These are phyloP conservation scores for Colletotrichum lentis DNA, from an alignment of 2,329 filamentous ascomycete species.

Conservation along the genomic window DNA sequence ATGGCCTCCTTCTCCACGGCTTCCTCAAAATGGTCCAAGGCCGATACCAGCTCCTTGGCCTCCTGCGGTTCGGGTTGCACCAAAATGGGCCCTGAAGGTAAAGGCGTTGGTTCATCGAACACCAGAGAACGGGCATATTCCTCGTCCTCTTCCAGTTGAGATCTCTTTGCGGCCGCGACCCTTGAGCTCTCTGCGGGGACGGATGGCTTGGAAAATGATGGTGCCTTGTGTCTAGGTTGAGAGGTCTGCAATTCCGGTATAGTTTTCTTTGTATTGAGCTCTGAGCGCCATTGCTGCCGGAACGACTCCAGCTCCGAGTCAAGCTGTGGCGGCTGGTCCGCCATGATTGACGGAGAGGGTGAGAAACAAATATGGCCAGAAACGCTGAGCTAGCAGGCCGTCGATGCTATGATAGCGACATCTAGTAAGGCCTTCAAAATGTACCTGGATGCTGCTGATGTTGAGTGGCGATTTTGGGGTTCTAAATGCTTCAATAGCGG, in stretches of 20 bases:
- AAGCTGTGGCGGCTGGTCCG: constrained; percentile 47
- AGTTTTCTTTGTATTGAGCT: constrained; percentile 64
- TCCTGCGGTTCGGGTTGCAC: constrained; percentile 39
- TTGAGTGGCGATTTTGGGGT: not conserved
- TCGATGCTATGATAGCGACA: constrained; percentile 10
- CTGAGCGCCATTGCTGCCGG: constrained; percentile 84
- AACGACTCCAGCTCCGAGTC: constrained; percentile 85
- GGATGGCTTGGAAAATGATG: constrained; percentile 39
- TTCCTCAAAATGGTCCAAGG: constrained; percentile 90
- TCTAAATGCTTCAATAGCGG: not conserved
- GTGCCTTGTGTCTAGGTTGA: constrained; percentile 41
- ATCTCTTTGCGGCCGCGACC: constrained; percentile 15
- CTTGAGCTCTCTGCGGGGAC: constrained; percentile 41
- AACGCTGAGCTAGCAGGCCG: not conserved
- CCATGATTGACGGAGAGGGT: constrained; percentile 7
- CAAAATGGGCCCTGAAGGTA: not conserved
- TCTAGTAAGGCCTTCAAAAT: not conserved
- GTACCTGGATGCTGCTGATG: too few relatives aligned
- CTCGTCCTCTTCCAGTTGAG: constrained; percentile 48
- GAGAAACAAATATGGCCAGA: not conserved
- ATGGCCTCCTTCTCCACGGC: constrained; percentile 88
- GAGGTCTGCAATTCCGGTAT: constrained; percentile 12
- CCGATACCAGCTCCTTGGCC: constrained; percentile 69
- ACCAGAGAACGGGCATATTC: constrained; percentile 46
- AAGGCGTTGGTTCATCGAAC: constrained; percentile 46